Base-by-base conservation (phyloP, 768 basidiomycete genomes). In the Boletus reticulatus region DNA sequence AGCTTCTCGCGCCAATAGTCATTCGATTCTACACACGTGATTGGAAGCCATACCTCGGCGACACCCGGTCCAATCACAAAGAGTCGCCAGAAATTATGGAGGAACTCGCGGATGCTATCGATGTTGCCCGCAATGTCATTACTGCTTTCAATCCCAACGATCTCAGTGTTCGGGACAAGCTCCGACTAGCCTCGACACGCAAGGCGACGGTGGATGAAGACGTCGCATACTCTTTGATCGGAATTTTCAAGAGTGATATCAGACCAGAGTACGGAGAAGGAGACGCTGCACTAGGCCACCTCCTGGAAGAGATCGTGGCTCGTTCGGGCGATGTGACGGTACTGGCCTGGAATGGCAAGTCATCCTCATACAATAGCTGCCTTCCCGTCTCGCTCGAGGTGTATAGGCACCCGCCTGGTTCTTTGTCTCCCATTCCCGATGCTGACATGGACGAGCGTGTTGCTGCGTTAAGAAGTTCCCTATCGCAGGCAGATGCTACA, bases 281-380 rank as follows among this genome's bases (percentile, higher is more conserved):
- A 2, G 9, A 46, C 11, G 53, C 36, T 4, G 58, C 58, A 2
- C 20, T 62, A 4, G 60, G 55, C 4, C 61, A 52, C 29, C 53
- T 62, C 2, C 32, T 62, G 41, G 56, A 62, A 3, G 56, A 58
- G 17, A 53, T 62, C 4, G 38, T 62, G 12, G 16, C 43, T 3
- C 61, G 61, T n/a, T 52, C 43, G 2, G 53, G 57, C 1, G 60
- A 55, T 0, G 50, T 54, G 20, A 52, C 50, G 0, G 60, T 59
- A 4, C 48, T 62, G 37, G 41, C 22, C 16, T 62, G 61, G 61
- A n/a, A 29, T 3, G 61, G 60, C 12, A 27, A 42, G 13, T 39
- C 60, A 2, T 62, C 56, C 0, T 8, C 27, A 13, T 62, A 62
- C 19, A 62, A 62, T 14, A 62, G 58, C 13, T 61, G 60, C n/a